Evolutionary conservation across 495 filamentous ascomycete genomes (phyloP).

Genomic region (Trichodelitschia bisporula): DNA sequence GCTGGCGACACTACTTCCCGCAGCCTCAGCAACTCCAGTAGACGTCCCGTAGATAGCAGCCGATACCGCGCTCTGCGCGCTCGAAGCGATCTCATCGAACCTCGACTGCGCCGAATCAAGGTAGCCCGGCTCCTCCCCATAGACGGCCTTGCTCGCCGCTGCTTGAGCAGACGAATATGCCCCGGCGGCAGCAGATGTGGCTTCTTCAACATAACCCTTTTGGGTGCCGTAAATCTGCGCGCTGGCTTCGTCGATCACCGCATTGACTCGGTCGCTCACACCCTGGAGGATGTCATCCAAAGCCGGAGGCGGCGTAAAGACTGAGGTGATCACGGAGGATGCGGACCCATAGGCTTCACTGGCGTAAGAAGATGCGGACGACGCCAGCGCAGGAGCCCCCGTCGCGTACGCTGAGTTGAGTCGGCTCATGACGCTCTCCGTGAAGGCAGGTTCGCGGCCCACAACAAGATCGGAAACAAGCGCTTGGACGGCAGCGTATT

Average conservation of each 20-base stretch:
- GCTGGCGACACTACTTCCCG: constrained; percentile 14
- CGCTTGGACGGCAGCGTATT: constrained; percentile 43
- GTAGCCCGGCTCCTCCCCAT: constrained; percentile 26
- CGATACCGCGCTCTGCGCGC: constrained; percentile 23
- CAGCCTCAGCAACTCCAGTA: constrained; percentile 17
- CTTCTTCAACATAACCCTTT: constrained; percentile 28
- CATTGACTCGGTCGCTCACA: constrained; percentile 29
- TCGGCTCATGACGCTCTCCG: constrained; percentile 51
- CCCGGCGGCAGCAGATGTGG: constrained; percentile 23
- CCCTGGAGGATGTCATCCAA: constrained; percentile 32
- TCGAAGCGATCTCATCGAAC: constrained; percentile 24
- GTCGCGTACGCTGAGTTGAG: constrained; percentile 39
- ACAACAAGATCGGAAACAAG: constrained; percentile 53
- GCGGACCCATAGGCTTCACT: constrained; percentile 32
- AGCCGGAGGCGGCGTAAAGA: constrained; percentile 30
- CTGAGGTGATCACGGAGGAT: constrained; percentile 24
- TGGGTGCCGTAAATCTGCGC: constrained; percentile 31
- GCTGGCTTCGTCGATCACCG: constrained; percentile 34
- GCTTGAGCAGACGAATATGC: constrained; percentile 24
- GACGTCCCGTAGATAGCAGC: constrained; percentile 30
- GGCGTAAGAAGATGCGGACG: constrained; percentile 28
- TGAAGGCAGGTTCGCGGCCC: constrained; percentile 61
- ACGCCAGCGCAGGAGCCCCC: constrained; percentile 23
- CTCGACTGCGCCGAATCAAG: constrained; percentile 22
- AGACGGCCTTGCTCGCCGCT: constrained; percentile 27